A percentile compares a stretch with the other conserved stretches of the same genome.
Conservation (phyloP, 192 early-diverging fungal species). For the Linnemannia exigua region DNA sequence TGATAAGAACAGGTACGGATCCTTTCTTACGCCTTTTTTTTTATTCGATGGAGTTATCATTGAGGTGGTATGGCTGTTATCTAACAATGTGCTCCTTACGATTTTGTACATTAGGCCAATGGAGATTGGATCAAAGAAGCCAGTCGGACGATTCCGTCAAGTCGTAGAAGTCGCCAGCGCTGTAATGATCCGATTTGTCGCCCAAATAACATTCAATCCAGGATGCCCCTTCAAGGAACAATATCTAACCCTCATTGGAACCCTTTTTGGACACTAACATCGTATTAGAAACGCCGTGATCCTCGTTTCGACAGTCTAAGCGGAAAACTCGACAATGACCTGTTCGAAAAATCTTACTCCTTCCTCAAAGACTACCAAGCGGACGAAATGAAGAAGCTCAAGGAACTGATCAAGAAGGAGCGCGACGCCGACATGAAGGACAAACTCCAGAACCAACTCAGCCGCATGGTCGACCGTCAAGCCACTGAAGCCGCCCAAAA, state of each 20-base stretch:
- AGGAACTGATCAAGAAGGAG: conserved; percentile 73
- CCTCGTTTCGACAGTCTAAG: conserved; percentile 94
- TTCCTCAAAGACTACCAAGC: conserved; percentile 89
- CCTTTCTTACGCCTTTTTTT: not conserved
- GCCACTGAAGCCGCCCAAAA: conserved; percentile 63
- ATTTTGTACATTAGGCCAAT: conserved; percentile 70
- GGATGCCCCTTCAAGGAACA: not conserved
- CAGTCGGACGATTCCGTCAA: conserved; percentile 79
- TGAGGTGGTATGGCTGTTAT: not conserved
- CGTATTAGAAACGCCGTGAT: conserved; percentile 81
- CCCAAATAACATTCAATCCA: too few species aligned
- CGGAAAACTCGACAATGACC: conserved; percentile 91
- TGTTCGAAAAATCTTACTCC: conserved; percentile 93
- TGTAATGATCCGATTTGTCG: conserved; percentile 66
- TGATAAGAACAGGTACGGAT: conserved; percentile 59
- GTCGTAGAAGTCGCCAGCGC: conserved; percentile 72
- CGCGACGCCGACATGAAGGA: conserved; percentile 73
- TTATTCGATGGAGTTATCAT: not conserved
- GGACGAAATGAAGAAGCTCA: conserved; percentile 80
- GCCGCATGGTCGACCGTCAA: conserved; percentile 72
- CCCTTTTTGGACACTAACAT: too few species aligned
- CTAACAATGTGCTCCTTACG: conserved; percentile 4
- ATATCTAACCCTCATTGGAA: not conserved
- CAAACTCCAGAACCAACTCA: conserved; percentile 71
- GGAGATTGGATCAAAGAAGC: conserved; percentile 83